A percentile compares a stretch with the other conserved stretches of the same genome.
phyloP scores from a whole-genome alignment of 805 yeast genomes.

The Nadsonia fulvescens region DNA sequence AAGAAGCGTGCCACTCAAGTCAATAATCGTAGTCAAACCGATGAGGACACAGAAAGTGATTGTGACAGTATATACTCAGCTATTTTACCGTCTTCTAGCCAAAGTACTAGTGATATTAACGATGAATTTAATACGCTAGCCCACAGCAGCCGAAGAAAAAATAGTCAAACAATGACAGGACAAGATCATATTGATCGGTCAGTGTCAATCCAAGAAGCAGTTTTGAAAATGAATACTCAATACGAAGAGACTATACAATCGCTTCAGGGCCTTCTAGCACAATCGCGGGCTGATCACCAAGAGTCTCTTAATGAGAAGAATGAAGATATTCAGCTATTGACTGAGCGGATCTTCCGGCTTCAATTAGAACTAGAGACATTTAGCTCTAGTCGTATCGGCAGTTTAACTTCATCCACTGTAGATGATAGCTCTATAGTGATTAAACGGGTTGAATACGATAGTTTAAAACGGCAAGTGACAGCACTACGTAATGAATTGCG shows the following conservation, averaged over 20 bases:
- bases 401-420: too few relatives aligned
- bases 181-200: conserved; percentile 7
- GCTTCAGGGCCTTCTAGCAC: conserved; percentile 7
- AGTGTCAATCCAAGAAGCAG: conserved; percentile 9
- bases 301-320: too few relatives aligned
- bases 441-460: too few relatives aligned
- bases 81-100: neutral
- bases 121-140: neutral
- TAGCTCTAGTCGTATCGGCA: too few relatives aligned
- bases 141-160: conserved; percentile 1
- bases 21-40: too few relatives aligned
- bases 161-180: conserved; percentile 1
- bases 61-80: neutral
- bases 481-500: too few relatives aligned
- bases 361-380: too few relatives aligned
- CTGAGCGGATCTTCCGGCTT: too few relatives aligned
- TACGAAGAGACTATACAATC: conserved; percentile 10
- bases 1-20: conserved; percentile 4
- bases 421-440: too few relatives aligned
- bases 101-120: conserved; percentile 1
- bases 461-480: too few relatives aligned
- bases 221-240: conserved; percentile 8
- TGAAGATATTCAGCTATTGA: too few relatives aligned
- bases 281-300: conserved; percentile 5
- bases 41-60: too few relatives aligned